Percentiles rank a stretch among this genome's conserved stretches.
phyloP scores from a whole-genome alignment of 345 rosid genomes.

The Diplotaxis tenuifolia region DNA sequence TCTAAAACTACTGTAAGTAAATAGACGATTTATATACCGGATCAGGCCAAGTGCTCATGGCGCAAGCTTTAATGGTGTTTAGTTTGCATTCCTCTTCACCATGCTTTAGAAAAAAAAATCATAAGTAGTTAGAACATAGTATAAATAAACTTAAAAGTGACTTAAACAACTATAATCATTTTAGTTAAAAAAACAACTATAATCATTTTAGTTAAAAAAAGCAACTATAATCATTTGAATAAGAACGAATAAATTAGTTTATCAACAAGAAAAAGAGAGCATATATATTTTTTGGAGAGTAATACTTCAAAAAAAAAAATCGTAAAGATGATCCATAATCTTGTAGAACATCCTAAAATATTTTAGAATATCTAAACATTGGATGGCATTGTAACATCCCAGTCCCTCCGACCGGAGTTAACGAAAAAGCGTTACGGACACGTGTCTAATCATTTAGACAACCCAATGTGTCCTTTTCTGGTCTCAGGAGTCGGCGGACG shows the following conservation, averaged over 20 bases:
- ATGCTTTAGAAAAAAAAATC: conserved; percentile 46
- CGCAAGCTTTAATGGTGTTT: no score
- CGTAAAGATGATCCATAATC: neutral
- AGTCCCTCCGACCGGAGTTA: no score
- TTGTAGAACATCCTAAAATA: neutral
- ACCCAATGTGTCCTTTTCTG: no score
- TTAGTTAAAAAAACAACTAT: no score
- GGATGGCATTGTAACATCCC: no score
- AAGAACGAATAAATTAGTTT: neutral
- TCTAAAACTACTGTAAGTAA: neutral
- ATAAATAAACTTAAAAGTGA: neutral
- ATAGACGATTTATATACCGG: conserved; percentile 20
- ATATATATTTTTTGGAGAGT: neutral
- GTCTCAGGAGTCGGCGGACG: no score
- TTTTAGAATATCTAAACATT: neutral
- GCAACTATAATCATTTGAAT: neutral
- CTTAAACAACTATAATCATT: neutral
- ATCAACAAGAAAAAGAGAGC: neutral
- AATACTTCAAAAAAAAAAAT: neutral
- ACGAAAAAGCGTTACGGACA: no score
- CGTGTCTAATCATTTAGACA: no score
- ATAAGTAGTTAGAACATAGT: neutral
- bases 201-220: no score
- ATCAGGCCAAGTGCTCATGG: conserved; percentile 47
- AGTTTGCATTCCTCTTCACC: conserved; percentile 71